Evolutionary conservation across 2,329 filamentous ascomycete genomes (phyloP), one percentile per base, ranked within the genome.

Genomic region (Fusarium nelsonii): DNA sequence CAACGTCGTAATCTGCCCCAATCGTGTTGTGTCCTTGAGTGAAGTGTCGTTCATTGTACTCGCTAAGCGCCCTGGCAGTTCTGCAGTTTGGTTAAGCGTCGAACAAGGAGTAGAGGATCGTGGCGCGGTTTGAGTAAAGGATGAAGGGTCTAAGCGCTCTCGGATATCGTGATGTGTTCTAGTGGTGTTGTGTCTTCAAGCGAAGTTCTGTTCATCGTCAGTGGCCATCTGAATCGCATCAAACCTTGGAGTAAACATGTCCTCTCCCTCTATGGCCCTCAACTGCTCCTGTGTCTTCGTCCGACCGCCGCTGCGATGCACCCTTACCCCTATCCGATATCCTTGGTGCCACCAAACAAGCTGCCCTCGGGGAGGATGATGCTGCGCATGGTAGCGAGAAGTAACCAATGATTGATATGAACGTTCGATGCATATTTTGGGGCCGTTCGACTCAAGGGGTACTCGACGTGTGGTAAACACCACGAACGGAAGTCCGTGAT

Each of bases 381-480:
- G 11, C 20, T 23, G 20, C 6, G 9, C 39, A n/a, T 23, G 8
- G 39, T 5, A 18, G 39, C 20, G 26, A 36, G 26, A 3, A 34
- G 41, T 6, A 51, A 30, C 8, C 23, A 6, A 49, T 16, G 53
- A 16, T 11, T 30, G 6, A 16, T 6, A 15, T 4, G 37, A 18
- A 26, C 36, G 18, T 16, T 9, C n/a, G 51, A 43, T 44, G 16
- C 11, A 28, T 28, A 26, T 54, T 43, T 23, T 18, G 20, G 2
- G 10, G n/a, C 11, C 16, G 9, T 28, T 16, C 7, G 18, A 18
- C 11, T 55, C 11, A 8, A 33, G 14, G 12, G 20, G 11, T 32
- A 4, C n/a, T 50, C n/a, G 16, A 23, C 11, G 14, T 32, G 33
- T 41, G 34, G n/a, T 26, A 67, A 69, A 70, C 52, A 67, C 49